Base-by-base conservation (phyloP, 352 stramenopile species). In the Poterioochromonas sp. region DNA sequence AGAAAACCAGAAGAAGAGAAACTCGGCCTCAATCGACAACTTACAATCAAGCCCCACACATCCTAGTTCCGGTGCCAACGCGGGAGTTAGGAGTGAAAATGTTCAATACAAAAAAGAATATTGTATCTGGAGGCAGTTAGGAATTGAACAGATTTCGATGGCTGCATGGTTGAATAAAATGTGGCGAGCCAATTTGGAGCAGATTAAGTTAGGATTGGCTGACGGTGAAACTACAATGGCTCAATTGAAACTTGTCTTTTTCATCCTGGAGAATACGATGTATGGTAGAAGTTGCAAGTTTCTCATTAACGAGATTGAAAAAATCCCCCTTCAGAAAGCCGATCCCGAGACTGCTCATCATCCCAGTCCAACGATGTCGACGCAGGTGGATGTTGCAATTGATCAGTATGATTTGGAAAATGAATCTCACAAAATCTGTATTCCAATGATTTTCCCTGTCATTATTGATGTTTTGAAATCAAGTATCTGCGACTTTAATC, bases 381-480 rank as follows among this genome's bases (percentile, higher is more conserved):
- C n/a, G n/a, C n/a, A n/a, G n/a, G n/a, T n/a, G n/a, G n/a, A n/a
- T n/a, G 8, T 65, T 5, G 54, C 54, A 11, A 39, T 35, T 32
- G 3, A 39, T 65, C 26, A 65, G 26, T 35, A 65, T 39, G 43
- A 18, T 51, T 5, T 20, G 5, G 18, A 51, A 20, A 51, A 18
- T 51, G 18, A 20, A 20, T 5, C 18, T 18, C 5, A 51, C 18
- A 65, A 32, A 65, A 65, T 71, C 2, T 44, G 35, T 43, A 44
- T 71, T 18, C 62, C 62, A 32, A 44, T 71, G 62, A 71, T 71
- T 47, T 49, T 71, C 20, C 62, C 62, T 22, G 39, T 29, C 2
- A 49, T 71, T 26, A 34, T 71, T 1, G 62, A 44, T n/a, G 11
- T 71, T 39, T 35, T 53, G 39, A 22, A 76, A 11, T 54, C 32